Evolutionary conservation across 768 basidiomycete species (phyloP).

Genomic region (Leucosporidium yakuticum): DNA sequence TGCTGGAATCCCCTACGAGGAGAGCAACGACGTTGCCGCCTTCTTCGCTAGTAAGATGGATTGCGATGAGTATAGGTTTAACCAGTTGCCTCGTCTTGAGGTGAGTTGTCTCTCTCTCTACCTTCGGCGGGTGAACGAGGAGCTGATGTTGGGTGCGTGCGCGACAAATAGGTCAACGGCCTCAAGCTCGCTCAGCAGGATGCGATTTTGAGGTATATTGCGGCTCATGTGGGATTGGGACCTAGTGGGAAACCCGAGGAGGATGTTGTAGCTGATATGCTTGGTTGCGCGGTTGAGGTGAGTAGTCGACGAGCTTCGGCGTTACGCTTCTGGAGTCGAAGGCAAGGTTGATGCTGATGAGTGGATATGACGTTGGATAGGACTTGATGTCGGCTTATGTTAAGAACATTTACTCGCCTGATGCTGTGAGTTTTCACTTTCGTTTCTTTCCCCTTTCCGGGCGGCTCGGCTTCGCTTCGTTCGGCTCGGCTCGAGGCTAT

Average conservation of each 20-base stretch:
- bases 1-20: constrained; percentile 4
- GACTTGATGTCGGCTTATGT: background rate
- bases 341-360: background rate
- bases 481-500: background rate
- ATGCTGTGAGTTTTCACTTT: constrained; percentile 1
- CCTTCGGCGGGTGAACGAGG: background rate
- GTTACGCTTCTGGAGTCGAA: background rate
- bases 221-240: background rate
- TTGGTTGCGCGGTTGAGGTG: background rate
- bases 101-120: background rate
- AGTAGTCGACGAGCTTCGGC: background rate
- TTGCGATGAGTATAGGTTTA: constrained; percentile 5
- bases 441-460: too few species aligned
- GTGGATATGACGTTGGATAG: constrained; percentile 6
- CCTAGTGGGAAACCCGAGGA: background rate
- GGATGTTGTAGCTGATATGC: background rate
- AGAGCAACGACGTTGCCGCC: background rate
- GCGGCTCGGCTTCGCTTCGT: too few species aligned
- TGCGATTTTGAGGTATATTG: constrained; percentile 10
- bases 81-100: constrained; percentile 8
- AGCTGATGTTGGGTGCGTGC: background rate
- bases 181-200: constrained; percentile 3
- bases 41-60: constrained; percentile 4
- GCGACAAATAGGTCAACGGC: too few species aligned
- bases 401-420: background rate